A percentile compares a stretch with the other conserved stretches of the same genome.
Conservation (phyloP, 1,284 basidiomycete species). For the Xanthoconium separans region DNA sequence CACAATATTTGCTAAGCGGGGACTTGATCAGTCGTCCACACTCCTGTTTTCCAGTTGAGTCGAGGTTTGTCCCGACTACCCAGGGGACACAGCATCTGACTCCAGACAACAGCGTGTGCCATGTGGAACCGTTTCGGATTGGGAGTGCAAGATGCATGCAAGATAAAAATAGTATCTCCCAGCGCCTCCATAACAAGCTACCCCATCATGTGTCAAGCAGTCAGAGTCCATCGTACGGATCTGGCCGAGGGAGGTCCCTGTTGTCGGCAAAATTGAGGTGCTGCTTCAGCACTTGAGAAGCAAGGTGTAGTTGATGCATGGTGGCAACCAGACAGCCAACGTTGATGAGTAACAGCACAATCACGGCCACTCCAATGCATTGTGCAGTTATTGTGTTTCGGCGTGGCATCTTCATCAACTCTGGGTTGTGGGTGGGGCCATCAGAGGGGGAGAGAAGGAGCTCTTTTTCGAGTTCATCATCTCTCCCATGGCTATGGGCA, state of each 20-base stretch:
- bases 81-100: conserved; percentile 1
- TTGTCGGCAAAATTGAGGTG: conserved; percentile 24
- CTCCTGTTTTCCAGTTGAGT: neutral
- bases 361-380: conserved; percentile 17
- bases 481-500: conserved; percentile 3
- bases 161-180: conserved; percentile 6
- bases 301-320: conserved; percentile 17
- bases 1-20: neutral
- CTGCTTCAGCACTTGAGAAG: conserved; percentile 17
- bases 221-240: conserved; percentile 32
- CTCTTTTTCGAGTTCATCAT: conserved; percentile 19
- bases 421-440: neutral
- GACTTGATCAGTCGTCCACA: neutral
- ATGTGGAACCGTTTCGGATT: conserved; percentile 2
- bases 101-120: neutral
- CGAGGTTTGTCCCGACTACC: neutral
- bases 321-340: conserved; percentile 18
- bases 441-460: conserved; percentile 9
- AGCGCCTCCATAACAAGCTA: neutral
- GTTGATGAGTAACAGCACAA: conserved; percentile 25
- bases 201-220: neutral
- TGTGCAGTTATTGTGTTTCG: neutral
- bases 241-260: conserved; percentile 27
- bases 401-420: conserved; percentile 3
- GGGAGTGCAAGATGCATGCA: neutral